Conservation (phyloP, 345 rosid genomes). For the Eucalyptus fibrosa region DNA sequence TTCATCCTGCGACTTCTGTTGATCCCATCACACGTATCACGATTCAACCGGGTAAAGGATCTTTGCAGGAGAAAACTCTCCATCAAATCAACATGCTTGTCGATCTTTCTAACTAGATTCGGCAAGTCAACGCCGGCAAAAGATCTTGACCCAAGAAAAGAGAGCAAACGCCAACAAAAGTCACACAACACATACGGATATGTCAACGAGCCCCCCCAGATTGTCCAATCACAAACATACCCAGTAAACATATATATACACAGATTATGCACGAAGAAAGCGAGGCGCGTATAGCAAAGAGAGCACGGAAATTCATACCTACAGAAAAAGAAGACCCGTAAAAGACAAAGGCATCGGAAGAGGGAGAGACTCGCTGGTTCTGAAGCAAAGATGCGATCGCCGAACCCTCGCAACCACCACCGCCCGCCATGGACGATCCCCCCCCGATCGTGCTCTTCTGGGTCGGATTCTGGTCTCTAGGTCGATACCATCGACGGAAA, state of each 20-base stretch:
- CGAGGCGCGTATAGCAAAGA: neutral
- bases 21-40: neutral
- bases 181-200: neutral
- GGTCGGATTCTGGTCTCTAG: neutral
- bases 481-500: neutral
- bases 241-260: neutral
- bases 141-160: neutral
- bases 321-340: slow-evolving; percentile 33
- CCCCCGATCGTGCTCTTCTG: slow-evolving; percentile 8
- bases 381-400: slow-evolving; percentile 27
- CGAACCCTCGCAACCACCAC: slow-evolving; percentile 2
- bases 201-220: neutral
- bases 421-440: slow-evolving; percentile 1
- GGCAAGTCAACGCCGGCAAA: neutral
- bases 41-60: neutral
- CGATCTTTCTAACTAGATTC: neutral
- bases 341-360: slow-evolving; percentile 32
- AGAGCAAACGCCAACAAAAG: neutral
- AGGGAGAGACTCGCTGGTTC: slow-evolving; percentile 17
- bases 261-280: neutral
- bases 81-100: neutral
- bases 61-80: neutral
- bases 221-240: neutral
- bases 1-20: neutral
- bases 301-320: slow-evolving; percentile 6